phyloP scores from a whole-genome alignment of 495 filamentous ascomycete species.

The Aspergillus cristatus region DNA sequence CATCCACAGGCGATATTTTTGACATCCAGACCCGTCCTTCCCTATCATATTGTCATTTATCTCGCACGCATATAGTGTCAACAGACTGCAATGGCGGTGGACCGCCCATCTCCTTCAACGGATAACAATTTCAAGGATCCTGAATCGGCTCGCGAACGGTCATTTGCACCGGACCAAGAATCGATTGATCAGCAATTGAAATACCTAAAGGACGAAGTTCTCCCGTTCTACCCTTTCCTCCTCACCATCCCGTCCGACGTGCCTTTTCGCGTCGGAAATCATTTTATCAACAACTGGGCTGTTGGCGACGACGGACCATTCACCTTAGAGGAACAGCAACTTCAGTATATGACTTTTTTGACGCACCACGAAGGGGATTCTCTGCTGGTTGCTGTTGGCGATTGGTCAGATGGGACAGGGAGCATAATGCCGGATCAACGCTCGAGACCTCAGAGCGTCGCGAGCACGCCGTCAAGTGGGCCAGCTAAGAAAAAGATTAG shows the following conservation, averaged over 20 bases:
- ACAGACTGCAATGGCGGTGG: conserved; percentile 40
- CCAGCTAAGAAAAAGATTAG: conserved; percentile 41
- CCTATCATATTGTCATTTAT: too few species aligned
- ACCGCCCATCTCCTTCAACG: conserved; percentile 25
- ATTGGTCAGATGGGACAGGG: conserved; percentile 45
- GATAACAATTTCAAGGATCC: conserved; percentile 18
- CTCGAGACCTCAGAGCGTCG: conserved; percentile 25
- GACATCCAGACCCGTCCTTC: too few species aligned
- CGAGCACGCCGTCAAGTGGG: conserved; percentile 21
- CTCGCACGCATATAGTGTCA: conserved; percentile 3
- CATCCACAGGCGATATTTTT: too few species aligned
- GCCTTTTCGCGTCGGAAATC: conserved; percentile 30
- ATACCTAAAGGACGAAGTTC: conserved; percentile 35
- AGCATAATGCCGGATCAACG: conserved; percentile 34
- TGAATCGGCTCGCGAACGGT: conserved; percentile 12
- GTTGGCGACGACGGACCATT: conserved; percentile 41
- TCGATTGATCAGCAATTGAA: conserved; percentile 32
- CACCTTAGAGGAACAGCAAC: conserved; percentile 36
- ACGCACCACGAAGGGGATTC: conserved; percentile 39
- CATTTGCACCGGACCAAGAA: conserved; percentile 20
- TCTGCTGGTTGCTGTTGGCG: conserved; percentile 38
- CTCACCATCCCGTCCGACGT: conserved; percentile 38
- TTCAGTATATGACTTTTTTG: conserved; percentile 48
- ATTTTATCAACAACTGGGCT: conserved; percentile 40
- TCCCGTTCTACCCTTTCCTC: conserved; percentile 40